Percentiles rank a stretch among this genome's conserved stretches.
Evolutionary conservation across 2,329 filamentous ascomycete species (phyloP).

Genomic region (Aspergillus pseudonomiae): DNA sequence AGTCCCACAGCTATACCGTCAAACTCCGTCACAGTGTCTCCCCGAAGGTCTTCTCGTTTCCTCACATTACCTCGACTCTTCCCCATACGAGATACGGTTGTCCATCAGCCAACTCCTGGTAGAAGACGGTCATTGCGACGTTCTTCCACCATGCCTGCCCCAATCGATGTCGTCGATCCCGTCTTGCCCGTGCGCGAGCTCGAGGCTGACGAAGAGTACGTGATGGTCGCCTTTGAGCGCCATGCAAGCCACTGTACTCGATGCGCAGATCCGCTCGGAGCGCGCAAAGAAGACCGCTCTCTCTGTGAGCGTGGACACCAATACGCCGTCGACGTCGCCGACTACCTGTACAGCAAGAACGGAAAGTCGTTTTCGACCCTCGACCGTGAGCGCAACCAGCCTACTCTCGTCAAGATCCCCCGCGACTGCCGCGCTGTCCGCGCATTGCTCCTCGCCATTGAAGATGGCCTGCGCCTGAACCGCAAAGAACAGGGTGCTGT

Average conservation of each 20-base stretch:
- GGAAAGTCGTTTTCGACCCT: slow-evolving; percentile 46
- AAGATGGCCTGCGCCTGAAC: slow-evolving; percentile 41
- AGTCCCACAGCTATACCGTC: background rate
- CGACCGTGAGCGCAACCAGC: slow-evolving; percentile 42
- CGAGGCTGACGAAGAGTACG: slow-evolving; percentile 39
- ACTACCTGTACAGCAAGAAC: slow-evolving; percentile 41
- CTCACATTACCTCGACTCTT: slow-evolving; percentile 23
- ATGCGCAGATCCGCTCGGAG: slow-evolving; percentile 35
- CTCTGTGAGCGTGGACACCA: slow-evolving; percentile 41
- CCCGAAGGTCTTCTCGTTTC: slow-evolving; percentile 27
- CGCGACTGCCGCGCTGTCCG: slow-evolving; percentile 37
- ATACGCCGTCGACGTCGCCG: slow-evolving; percentile 37
- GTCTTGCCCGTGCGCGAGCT: slow-evolving; percentile 38
- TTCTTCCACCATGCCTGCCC: slow-evolving; percentile 35
- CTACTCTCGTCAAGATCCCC: slow-evolving; percentile 48
- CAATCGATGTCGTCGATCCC: slow-evolving; percentile 28
- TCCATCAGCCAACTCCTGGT: slow-evolving; percentile 19
- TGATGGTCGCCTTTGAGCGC: slow-evolving; percentile 40
- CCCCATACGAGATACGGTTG: slow-evolving; percentile 23
- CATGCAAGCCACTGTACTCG: slow-evolving; percentile 39
- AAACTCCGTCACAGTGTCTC: slow-evolving; percentile 35
- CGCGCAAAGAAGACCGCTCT: slow-evolving; percentile 24
- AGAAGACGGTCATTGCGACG: slow-evolving; percentile 25
- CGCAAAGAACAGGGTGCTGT: slow-evolving; percentile 18
- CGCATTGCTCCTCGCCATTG: slow-evolving; percentile 46